Conservation (phyloP, 352 stramenopile genomes). For the Globisporangium mamillatum region DNA sequence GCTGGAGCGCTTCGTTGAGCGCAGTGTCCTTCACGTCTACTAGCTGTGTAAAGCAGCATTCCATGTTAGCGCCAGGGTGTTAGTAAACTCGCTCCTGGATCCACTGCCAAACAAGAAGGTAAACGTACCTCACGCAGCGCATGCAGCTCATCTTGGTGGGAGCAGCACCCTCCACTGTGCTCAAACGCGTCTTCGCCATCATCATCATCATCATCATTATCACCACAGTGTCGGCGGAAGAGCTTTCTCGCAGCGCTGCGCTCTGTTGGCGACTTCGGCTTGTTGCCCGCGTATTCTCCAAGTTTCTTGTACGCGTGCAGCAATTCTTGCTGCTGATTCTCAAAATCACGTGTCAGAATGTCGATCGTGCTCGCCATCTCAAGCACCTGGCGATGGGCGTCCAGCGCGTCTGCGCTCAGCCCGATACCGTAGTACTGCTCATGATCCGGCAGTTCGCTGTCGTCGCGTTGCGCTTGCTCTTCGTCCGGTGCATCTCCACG, state of each 20-base stretch:
- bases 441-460: background rate
- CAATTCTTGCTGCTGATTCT: conserved; percentile 51
- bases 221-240: background rate
- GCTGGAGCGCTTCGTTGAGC: conserved; percentile 49
- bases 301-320: conserved; percentile 51
- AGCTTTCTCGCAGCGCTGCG: background rate
- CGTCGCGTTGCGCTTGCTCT: background rate
- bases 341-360: conserved; percentile 57
- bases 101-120: background rate
- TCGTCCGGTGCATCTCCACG: background rate
- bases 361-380: conserved; percentile 64
- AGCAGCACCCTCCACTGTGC: conserved; percentile 20
- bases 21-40: conserved; percentile 55
- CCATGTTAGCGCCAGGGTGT: background rate
- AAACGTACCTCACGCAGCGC: conserved; percentile 31
- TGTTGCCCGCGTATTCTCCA: conserved; percentile 29
- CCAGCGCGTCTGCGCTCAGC: conserved; percentile 28
- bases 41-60: conserved; percentile 21
- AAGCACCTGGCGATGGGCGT: conserved; percentile 59
- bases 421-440: background rate
- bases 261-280: background rate
- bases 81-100: background rate
- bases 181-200: background rate
- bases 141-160: conserved; percentile 28
- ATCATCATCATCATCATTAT: background rate